Evolutionary conservation across 139 green algal genomes (phyloP).

Genomic region (Haematococcus lacustris): DNA sequence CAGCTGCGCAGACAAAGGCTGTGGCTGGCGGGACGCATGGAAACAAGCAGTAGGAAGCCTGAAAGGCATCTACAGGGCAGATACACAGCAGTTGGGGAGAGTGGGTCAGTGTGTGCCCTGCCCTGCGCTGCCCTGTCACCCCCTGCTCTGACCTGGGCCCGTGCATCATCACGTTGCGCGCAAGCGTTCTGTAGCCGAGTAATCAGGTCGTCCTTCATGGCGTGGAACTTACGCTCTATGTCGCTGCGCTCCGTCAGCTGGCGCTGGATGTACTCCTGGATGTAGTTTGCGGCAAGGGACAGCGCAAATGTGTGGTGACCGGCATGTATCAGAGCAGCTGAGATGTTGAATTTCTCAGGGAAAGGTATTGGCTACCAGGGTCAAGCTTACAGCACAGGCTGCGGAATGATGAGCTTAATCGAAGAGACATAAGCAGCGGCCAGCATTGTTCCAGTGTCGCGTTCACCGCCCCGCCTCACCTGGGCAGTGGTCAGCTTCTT

Average conservation of each 20-base stretch:
- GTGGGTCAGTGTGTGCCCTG: background rate
- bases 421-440: too few species aligned
- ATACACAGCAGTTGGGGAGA: too few species aligned
- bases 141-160: slow-evolving; percentile 46
- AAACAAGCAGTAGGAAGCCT: background rate
- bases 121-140: background rate
- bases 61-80: background rate
- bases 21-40: background rate
- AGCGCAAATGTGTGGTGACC: too few species aligned
- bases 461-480: too few species aligned
- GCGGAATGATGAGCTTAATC: too few species aligned
- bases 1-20: too few species aligned
- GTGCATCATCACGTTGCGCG: slow-evolving; percentile 73
- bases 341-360: too few species aligned
- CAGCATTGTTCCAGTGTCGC: too few species aligned
- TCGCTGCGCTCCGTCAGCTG: slow-evolving; percentile 37
- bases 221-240: slow-evolving; percentile 58
- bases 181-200: slow-evolving; percentile 78
- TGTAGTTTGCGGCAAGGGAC: too few species aligned
- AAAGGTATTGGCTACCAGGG: too few species aligned
- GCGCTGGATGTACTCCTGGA: slow-evolving; percentile 36
- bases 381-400: too few species aligned
- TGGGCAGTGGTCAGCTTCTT: slow-evolving; percentile 38
- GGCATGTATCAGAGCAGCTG: too few species aligned
- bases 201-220: slow-evolving; percentile 63